Evolutionary conservation across 495 filamentous ascomycete genomes (phyloP).

Genomic region (Penicillium paxilli): DNA sequence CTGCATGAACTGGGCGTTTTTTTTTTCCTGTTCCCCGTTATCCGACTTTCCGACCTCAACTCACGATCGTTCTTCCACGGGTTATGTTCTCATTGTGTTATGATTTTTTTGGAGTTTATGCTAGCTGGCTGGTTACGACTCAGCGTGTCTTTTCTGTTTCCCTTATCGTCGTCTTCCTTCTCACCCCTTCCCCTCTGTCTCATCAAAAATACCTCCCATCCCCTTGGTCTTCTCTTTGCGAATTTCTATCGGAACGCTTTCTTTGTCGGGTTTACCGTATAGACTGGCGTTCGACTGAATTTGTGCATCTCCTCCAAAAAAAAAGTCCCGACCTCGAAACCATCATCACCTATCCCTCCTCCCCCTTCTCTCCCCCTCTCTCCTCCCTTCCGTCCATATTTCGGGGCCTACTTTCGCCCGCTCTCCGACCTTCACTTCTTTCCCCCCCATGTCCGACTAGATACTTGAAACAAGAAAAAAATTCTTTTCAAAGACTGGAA

Average conservation of each 20-base stretch:
- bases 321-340: neutral
- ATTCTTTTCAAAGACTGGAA: constrained; percentile 24
- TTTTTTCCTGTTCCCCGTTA: constrained; percentile 23
- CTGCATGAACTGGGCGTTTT: constrained; percentile 52
- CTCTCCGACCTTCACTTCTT: neutral
- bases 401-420: constrained; percentile 31
- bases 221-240: constrained; percentile 9
- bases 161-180: constrained; percentile 9
- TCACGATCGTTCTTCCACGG: constrained; percentile 27
- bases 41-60: constrained; percentile 17
- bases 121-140: constrained; percentile 41
- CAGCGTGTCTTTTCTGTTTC: constrained; percentile 23
- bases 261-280: constrained; percentile 10
- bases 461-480: constrained; percentile 33
- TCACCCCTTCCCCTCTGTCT: neutral
- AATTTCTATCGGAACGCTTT: constrained; percentile 3
- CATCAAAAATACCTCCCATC: constrained; percentile 2
- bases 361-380: neutral
- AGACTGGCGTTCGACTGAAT: constrained; percentile 15
- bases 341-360: neutral
- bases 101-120: constrained; percentile 31
- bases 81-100: constrained; percentile 28
- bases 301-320: constrained; percentile 10
- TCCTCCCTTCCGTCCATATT: constrained; percentile 6
- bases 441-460: constrained; percentile 24